Percentiles rank a stretch among this genome's conserved stretches.
phyloP scores from a whole-genome alignment of 2,329 filamentous ascomycete genomes.

The Alternaria infectoria region DNA sequence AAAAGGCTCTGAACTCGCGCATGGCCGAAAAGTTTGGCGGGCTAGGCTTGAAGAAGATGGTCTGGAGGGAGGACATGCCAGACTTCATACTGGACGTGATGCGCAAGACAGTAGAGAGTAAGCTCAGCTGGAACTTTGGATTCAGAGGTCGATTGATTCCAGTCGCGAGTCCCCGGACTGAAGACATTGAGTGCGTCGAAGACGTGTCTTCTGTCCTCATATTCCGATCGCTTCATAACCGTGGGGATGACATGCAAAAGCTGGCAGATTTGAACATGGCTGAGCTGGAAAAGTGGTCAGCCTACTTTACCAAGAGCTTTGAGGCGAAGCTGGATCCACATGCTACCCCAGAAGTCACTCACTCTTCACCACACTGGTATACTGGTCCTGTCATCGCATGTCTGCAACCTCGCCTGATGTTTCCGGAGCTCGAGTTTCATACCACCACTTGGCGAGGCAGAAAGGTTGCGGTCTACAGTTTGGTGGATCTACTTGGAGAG shows the following conservation, averaged over 20 bases:
- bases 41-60: conserved; percentile 41
- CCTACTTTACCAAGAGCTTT: conserved; percentile 22
- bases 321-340: conserved; percentile 34
- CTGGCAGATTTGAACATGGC: conserved; percentile 17
- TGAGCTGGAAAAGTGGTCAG: conserved; percentile 32
- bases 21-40: conserved; percentile 44
- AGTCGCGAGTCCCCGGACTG: conserved; percentile 24
- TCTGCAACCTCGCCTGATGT: conserved; percentile 36
- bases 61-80: conserved; percentile 58
- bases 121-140: conserved; percentile 45
- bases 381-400: conserved; percentile 30
- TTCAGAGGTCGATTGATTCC: conserved; percentile 30
- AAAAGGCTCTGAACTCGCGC: conserved; percentile 27
- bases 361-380: conserved; percentile 37
- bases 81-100: conserved; percentile 49
- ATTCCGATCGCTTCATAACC: conserved; percentile 32
- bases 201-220: conserved; percentile 39
- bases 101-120: conserved; percentile 43
- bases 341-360: conserved; percentile 24
- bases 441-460: conserved; percentile 38
- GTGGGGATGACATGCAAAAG: conserved; percentile 30
- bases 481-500: conserved; percentile 42
- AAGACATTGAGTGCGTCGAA: conserved; percentile 33
- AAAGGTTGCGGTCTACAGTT: conserved; percentile 43
- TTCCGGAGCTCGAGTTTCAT: conserved; percentile 39